Percentiles rank a stretch among this genome's conserved stretches.
Conservation (phyloP, 2,329 filamentous ascomycete genomes). For the Fusarium oxysporum region DNA sequence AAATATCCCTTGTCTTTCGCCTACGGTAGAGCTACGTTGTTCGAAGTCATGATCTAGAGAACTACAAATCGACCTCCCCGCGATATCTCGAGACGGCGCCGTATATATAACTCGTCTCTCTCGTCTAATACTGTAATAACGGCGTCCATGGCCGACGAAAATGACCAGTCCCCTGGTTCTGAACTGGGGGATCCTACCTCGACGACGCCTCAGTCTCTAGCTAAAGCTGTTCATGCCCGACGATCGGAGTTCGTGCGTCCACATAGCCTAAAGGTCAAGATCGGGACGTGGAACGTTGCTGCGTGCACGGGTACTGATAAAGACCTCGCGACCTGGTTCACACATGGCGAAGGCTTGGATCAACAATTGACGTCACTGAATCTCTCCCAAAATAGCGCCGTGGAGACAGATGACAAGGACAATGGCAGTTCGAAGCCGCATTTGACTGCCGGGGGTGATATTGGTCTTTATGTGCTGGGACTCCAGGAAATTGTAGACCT, state of each 20-base stretch:
- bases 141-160: constrained; percentile 44
- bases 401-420: constrained; percentile 48
- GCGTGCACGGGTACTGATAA: constrained; percentile 86
- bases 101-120: constrained; percentile 25
- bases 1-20: neutral
- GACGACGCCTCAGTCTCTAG: constrained; percentile 68
- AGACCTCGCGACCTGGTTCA: constrained; percentile 90
- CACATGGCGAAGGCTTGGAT: constrained; percentile 78
- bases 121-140: constrained; percentile 38
- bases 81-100: constrained; percentile 43
- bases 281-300: constrained; percentile 96
- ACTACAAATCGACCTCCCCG: constrained; percentile 40
- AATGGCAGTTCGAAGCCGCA: constrained; percentile 50
- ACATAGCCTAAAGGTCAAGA: constrained; percentile 82
- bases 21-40: constrained; percentile 25
- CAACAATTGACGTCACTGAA: constrained; percentile 69
- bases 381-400: constrained; percentile 54
- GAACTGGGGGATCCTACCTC: constrained; percentile 58
- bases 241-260: constrained; percentile 82
- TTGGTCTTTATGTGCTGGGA: constrained; percentile 90
- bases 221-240: constrained; percentile 75
- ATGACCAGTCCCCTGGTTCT: constrained; percentile 50
- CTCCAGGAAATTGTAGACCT: constrained; percentile 94
- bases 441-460: constrained; percentile 71
- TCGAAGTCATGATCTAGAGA: constrained; percentile 52